These are phyloP conservation scores for Rhododendron ferrugineum DNA, from an alignment of 148 eudicot species.

Conservation along the genomic window DNA sequence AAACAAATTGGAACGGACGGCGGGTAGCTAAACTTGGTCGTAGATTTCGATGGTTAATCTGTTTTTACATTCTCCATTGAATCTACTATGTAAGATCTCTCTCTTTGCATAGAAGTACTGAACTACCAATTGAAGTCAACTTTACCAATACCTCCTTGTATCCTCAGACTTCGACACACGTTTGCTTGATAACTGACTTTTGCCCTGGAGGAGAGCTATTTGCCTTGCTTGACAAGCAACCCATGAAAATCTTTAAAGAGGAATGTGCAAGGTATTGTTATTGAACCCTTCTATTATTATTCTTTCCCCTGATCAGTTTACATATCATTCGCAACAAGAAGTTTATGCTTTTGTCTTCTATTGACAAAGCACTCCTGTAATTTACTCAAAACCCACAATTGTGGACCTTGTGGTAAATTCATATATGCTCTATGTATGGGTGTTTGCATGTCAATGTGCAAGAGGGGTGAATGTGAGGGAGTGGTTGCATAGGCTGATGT, in stretches of 20 bases:
- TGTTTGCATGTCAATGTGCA: not conserved
- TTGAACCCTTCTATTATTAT: not conserved
- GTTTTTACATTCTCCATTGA: not conserved
- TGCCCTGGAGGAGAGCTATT: constrained; percentile 96
- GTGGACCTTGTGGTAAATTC: not conserved
- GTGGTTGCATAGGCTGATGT: not conserved
- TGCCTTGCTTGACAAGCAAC: constrained; percentile 93
- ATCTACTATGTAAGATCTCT: not conserved
- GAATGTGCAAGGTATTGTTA: constrained; percentile 80
- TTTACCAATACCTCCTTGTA: constrained; percentile 21
- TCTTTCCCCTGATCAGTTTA: not conserved
- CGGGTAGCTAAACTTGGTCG: not conserved
- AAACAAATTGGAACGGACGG: not conserved
- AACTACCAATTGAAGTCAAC: not conserved
- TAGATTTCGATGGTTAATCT: not conserved
- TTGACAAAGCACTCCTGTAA: not conserved
- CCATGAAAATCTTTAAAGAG: constrained; percentile 84
- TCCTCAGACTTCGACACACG: constrained; percentile 82
- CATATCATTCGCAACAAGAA: not conserved
- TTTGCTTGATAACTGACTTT: constrained; percentile 96
- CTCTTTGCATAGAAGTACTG: not conserved
- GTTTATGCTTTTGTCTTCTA: not conserved
- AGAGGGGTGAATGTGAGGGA: not conserved
- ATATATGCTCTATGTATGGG: not conserved
- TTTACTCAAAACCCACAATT: not conserved